Evolutionary conservation across 805 yeast species (phyloP).

Genomic region (Candida oleophila): DNA sequence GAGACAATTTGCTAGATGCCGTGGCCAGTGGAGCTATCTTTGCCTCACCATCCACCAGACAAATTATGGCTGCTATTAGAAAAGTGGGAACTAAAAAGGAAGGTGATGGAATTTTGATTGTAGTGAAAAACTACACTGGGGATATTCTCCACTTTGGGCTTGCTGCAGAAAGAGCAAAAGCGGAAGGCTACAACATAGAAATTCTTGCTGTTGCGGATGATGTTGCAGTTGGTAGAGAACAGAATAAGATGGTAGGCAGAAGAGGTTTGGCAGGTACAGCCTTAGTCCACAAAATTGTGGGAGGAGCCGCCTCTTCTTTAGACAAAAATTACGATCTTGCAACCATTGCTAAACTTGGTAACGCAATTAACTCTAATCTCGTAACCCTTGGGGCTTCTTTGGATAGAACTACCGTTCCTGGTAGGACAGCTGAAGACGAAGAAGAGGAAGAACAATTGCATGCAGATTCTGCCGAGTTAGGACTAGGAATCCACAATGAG

Average conservation of each 20-base stretch:
- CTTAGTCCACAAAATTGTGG: conserved; percentile 79
- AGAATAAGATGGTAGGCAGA: conserved; percentile 90
- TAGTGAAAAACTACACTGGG: conserved; percentile 93
- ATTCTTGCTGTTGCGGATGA: conserved; percentile 85
- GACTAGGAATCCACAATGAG: conserved; percentile 95
- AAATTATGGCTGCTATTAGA: conserved; percentile 69
- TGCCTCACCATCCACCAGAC: conserved; percentile 94
- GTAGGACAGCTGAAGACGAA: conserved; percentile 46
- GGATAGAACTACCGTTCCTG: conserved; percentile 90
- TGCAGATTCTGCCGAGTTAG: conserved; percentile 54
- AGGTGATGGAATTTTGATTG: conserved; percentile 65
- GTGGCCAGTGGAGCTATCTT: conserved; percentile 92
- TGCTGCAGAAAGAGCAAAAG: conserved; percentile 84
- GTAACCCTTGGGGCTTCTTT: conserved; percentile 89
- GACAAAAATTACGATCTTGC: conserved; percentile 38
- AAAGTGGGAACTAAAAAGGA: conserved; percentile 24
- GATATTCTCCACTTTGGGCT: conserved; percentile 91
- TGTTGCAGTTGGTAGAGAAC: conserved; percentile 88
- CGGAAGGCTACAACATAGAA: conserved; percentile 69
- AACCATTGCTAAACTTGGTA: conserved; percentile 59
- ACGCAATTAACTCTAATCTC: conserved; percentile 56
- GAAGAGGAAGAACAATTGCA: conserved; percentile 1
- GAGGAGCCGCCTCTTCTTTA: conserved; percentile 55
- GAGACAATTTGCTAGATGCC: conserved; percentile 75
- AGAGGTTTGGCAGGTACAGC: conserved; percentile 93